Evolutionary conservation across 176 grass and related monocot species (phyloP), one percentile per base, ranked within the genome.

Genomic region (Tuctoria greenei): DNA sequence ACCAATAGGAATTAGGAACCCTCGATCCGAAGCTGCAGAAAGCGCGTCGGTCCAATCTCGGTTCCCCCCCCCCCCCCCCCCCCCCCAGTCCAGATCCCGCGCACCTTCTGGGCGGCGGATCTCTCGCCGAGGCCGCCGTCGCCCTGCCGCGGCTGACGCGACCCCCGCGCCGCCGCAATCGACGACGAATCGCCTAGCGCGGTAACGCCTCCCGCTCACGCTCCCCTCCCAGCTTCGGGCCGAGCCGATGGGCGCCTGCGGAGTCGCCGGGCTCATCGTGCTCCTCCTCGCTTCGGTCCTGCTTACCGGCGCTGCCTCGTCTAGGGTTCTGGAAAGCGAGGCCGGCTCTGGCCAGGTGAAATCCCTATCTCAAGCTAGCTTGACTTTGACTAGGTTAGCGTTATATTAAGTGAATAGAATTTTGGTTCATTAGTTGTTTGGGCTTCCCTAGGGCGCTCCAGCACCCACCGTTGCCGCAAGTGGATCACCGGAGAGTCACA

Each of bases 261-360:
- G 69, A 62, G 42, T 79, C 63, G 21, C 55, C 11, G 75, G 69
- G 24, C 44, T 83, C 2, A 4, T 37, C 7, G 75, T 31, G 52
- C 63, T 88, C 45, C 52, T 88, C 25, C 81, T 88, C 4, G 69
- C 81, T 26, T 28, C 61, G 69, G 69, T 45, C 16, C 63, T 79
- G 69, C 75, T 79, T 4, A 44, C 70, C 1, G 9, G 10, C 46
- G 55, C 56, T 26, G 82, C 35, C 42, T 49, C 54, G 37, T 68
- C 43, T 64, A 88, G 86, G 69, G 69, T 63, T 83, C 72, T 74
- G 63, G 75, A 70, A 66, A 81, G 69, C 75, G 55, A 70, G 45
- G 56, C 86, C 69, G 45, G 55, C 69, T 67, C 75, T 75, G 27
- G 14, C 59, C 7, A 61, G 59, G 59, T 61, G 27, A 61, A 61